Base-by-base conservation (phyloP, 768 basidiomycete species). In the Suillus paluster region DNA sequence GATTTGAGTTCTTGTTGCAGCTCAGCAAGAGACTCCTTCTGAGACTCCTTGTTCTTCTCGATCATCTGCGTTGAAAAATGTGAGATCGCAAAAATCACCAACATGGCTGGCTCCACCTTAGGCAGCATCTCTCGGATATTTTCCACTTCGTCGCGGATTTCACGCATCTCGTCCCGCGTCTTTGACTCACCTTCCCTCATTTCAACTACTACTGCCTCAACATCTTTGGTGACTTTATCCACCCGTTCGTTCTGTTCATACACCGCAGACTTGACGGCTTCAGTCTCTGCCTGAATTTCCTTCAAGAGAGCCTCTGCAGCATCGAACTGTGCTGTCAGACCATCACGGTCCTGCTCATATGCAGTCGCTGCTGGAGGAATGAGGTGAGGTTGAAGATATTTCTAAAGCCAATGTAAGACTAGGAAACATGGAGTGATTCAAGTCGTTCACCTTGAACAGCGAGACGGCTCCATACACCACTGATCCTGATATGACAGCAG, bases 1-100 rank as follows among this genome's bases (percentile, higher is more conserved):
- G 96, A 98, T 71, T 95, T 95, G 69, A 99, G 84, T 71, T 99
- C 97, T 67, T 94, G 89, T 68, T 97, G 95, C 14, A 99, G 81
- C 68, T 98, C 97, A 58, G 83, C 78, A 15, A 98, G 81, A 1
- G 94, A 92, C 63, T 90, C 87, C 23, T 86, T 84, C 75, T 97
- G 95, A 15, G 85, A 83, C 59, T 94, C 90, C 72, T 94, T 92
- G 72, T 90, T 93, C 78, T 93, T 95, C 60, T 97, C 94, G 58
- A 97, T 90, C 92, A 98, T 93, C 96, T 99, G 65, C 58, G 42
- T 27, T 36, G 27, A 38, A 15, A 52, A 61, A 36, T 57, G 27
- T 62, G 45, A n/a, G 42, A 38, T 63, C 34, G 63, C 33, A 12
- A 55, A 25, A 52, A 42, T 9, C 7, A 44, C 11, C 25, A 12